Base-by-base conservation (phyloP, 2,329 filamentous ascomycete genomes). In the Colletotrichum coccodes region DNA sequence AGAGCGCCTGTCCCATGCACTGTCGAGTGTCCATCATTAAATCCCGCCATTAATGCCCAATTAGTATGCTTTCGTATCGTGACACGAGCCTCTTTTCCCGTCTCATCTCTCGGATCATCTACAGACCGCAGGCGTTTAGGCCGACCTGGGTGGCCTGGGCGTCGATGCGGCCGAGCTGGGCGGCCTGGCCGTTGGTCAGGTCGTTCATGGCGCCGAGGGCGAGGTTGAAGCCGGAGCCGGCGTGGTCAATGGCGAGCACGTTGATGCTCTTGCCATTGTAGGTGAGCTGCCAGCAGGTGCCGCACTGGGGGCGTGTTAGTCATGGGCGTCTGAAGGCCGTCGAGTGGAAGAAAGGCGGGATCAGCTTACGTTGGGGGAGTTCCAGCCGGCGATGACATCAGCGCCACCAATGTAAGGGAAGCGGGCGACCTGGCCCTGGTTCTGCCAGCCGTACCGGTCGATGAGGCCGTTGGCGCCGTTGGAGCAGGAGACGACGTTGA, bases 381-480 rank as follows among this genome's bases (percentile, higher is more conserved):
- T 88, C 86, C 87, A 90, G 64, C 84, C 84, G 23, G 75, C 76
- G n/a, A 91, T 79, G 60, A 80, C 83, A 8, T 83, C 79, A 23
- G 82, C 80, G 36, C 87, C 89, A 38, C 87, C 89, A 68, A 91
- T 85, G 77, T 84, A 81, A 40, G 87, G 85, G 80, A 87, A 90
- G 40, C 73, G 71, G 18, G 83, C 81, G 72, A 89, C 77, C 34
- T 83, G 75, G 60, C 83, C 83, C 78, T 89, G 87, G 1, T 80
- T 88, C 60, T 80, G 76, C 87, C 87, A 92, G 73, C 84, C 84
- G 80, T 88, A 88, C 74, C 83, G 86, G 73, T 86, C 89, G 71
- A 88, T 87, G 70, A 94, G 85, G 66, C 91, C 91, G 79, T 93
- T 91, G 70, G 71, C 53, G 62, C 91, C 91, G 75, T 93, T 89